A percentile compares a stretch with the other conserved stretches of the same genome.
Evolutionary conservation across 768 basidiomycete species (phyloP).

Genomic region (Glaciozyma martinii): DNA sequence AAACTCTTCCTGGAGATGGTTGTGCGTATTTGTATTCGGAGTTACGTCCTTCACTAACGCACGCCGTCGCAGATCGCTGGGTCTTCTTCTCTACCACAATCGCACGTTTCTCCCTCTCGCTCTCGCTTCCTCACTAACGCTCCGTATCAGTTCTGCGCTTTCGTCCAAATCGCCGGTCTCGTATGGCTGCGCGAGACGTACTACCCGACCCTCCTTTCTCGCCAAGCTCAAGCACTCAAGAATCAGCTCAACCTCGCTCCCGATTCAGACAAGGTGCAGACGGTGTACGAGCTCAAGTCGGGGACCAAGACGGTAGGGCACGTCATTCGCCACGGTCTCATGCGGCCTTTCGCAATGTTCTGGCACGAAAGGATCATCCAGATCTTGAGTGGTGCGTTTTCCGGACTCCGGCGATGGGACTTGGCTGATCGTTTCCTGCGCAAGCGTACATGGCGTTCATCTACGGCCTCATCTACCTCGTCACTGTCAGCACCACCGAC

Average conservation of each 20-base stretch:
- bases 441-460: constrained; percentile 49
- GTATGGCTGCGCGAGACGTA: constrained; percentile 41
- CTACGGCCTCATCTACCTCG: constrained; percentile 46
- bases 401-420: neutral
- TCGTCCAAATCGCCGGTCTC: constrained; percentile 29
- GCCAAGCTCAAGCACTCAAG: constrained; percentile 35
- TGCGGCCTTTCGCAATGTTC: constrained; percentile 62
- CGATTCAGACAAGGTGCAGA: constrained; percentile 22
- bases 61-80: neutral
- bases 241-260: constrained; percentile 33
- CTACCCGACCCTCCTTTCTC: constrained; percentile 37
- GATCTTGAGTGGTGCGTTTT: constrained; percentile 46
- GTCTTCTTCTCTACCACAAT: constrained; percentile 45
- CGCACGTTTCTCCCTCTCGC: constrained; percentile 35
- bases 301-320: constrained; percentile 27
- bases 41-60: too few relatives aligned
- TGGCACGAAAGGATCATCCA: constrained; percentile 57
- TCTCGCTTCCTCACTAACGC: neutral
- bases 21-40: neutral
- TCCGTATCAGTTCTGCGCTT: constrained; percentile 9
- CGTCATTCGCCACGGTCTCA: constrained; percentile 50
- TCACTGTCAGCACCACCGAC: constrained; percentile 29
- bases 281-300: constrained; percentile 34
- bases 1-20: constrained; percentile 45
- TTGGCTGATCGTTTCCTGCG: neutral